These are phyloP conservation scores for Sextonia rubra DNA, from an alignment of 164 flowering plant genomes.

Conservation along the genomic window DNA sequence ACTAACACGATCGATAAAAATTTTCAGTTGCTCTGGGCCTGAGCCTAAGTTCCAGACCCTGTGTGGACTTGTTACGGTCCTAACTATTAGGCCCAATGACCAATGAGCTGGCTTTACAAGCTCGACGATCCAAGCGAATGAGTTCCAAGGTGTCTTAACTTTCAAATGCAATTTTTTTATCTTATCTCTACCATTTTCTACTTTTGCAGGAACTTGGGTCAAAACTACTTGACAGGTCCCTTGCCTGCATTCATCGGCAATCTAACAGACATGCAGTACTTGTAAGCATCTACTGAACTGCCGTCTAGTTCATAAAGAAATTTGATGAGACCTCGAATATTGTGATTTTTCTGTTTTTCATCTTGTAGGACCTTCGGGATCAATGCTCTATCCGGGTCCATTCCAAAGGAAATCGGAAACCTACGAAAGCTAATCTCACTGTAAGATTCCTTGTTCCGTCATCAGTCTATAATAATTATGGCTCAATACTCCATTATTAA, in stretches of 20 bases:
- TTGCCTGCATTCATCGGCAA: conserved; percentile 47
- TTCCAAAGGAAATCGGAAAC: conserved; percentile 49
- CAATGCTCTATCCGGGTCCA: conserved; percentile 36
- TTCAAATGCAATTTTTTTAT: background rate
- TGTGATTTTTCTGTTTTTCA: background rate
- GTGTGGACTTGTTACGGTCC: too few species aligned
- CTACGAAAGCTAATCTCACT: conserved; percentile 38
- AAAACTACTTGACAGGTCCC: conserved; percentile 65
- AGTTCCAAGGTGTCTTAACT: too few species aligned
- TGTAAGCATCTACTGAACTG: conserved; percentile 9
- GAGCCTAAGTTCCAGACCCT: too few species aligned
- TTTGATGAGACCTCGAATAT: background rate
- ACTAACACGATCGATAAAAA: too few species aligned
- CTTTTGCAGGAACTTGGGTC: conserved; percentile 43
- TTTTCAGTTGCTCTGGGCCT: too few species aligned
- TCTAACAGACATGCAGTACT: conserved; percentile 13
- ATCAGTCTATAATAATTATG: too few species aligned
- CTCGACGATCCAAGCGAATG: too few species aligned
- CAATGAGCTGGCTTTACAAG: too few species aligned
- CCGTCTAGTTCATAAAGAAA: background rate
- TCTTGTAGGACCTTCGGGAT: conserved; percentile 26
- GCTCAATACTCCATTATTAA: background rate
- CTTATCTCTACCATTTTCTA: background rate
- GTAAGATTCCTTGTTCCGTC: conserved; percentile 19
- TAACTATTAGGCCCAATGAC: too few species aligned